These are phyloP conservation scores for Calonectria honghensis DNA, from an alignment of 2,329 filamentous ascomycete genomes.

Conservation along the genomic window DNA sequence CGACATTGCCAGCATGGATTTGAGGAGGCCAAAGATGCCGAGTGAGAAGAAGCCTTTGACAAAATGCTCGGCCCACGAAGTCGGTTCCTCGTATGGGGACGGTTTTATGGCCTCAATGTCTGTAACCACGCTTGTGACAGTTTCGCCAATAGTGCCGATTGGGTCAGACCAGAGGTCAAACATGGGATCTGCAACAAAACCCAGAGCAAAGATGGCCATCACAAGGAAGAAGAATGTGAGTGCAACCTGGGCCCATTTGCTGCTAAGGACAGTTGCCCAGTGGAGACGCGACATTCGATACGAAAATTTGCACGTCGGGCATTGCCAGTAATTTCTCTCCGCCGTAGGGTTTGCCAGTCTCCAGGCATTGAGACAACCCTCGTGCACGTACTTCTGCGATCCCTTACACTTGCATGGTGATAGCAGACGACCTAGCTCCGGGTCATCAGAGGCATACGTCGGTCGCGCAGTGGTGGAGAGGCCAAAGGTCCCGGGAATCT, in stretches of 20 bases:
- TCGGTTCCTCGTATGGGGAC: slow-evolving; percentile 68
- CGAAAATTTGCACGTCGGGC: slow-evolving; percentile 89
- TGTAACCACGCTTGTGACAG: slow-evolving; percentile 67
- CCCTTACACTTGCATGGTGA: slow-evolving; percentile 96
- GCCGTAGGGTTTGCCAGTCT: slow-evolving; percentile 80
- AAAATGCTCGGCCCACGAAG: slow-evolving; percentile 88
- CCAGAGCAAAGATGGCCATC: slow-evolving; percentile 85
- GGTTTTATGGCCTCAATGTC: slow-evolving; percentile 61
- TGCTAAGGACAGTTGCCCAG: slow-evolving; percentile 83
- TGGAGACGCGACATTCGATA: slow-evolving; percentile 87
- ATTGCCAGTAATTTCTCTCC: slow-evolving; percentile 87
- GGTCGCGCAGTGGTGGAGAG: slow-evolving; percentile 60
- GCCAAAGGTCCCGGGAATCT: slow-evolving; percentile 57
- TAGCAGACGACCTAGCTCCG: slow-evolving; percentile 84
- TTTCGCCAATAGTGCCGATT: slow-evolving; percentile 74
- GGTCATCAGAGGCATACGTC: slow-evolving; percentile 83
- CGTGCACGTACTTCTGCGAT: slow-evolving; percentile 94
- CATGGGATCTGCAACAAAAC: slow-evolving; percentile 94
- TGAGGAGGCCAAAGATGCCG: slow-evolving; percentile 89
- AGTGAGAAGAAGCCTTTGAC: slow-evolving; percentile 92
- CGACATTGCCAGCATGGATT: slow-evolving; percentile 83
- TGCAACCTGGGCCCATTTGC: slow-evolving; percentile 78
- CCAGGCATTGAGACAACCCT: slow-evolving; percentile 91
- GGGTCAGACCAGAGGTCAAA: slow-evolving; percentile 92
- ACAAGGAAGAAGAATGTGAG: slow-evolving; percentile 85